Base-by-base conservation (phyloP, 306 rosid species). In the Castanea crenata region DNA sequence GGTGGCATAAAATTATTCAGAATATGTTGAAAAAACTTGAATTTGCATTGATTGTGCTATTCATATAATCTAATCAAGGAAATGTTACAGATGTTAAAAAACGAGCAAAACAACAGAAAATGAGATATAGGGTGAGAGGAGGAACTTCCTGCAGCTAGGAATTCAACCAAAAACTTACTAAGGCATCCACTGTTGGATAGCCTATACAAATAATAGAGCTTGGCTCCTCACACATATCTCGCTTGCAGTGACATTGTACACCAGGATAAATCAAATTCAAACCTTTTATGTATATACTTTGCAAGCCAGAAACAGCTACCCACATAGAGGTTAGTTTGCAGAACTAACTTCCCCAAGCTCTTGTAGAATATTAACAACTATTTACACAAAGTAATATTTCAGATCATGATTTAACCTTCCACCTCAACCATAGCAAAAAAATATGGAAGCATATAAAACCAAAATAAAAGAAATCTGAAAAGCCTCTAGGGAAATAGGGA, bases 381-480 rank as follows among this genome's bases (percentile, higher is more conserved):
- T 78, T 16, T 18, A 74, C 52, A 15, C 52, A 41, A 85, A 65
- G 75, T 75, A 79, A 71, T 73, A 73, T 25, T 71, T 6, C 9
- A n/a, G 31, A 52, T 29, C n/a, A 20, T 56, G 20, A 25, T 58
- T 54, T 81, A 49, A 79, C 59, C 23, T 78, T 64, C 78, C 23
- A 25, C 75, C 78, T 31, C 73, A 55, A 65, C 73, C 13, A 44
- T 46, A 46, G 73, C 58, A 71, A 71, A 44, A 76, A 74, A 44
- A 44, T 44, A 74, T 21, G 80, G 78, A 21, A 29, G 78, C 74
- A 59, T 38, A 72, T 25, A 77, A 68, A 77, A 29, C 44, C 83
- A 82, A 49, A 56, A 74, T 59, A 75, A 57, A 64, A 71, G 65
- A 29, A 68, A 71, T 58, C 54, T 67, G 79, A 59, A 57, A 74